Conservation (phyloP, 1,139 yeast species). For the Tardiomyces blankii region DNA sequence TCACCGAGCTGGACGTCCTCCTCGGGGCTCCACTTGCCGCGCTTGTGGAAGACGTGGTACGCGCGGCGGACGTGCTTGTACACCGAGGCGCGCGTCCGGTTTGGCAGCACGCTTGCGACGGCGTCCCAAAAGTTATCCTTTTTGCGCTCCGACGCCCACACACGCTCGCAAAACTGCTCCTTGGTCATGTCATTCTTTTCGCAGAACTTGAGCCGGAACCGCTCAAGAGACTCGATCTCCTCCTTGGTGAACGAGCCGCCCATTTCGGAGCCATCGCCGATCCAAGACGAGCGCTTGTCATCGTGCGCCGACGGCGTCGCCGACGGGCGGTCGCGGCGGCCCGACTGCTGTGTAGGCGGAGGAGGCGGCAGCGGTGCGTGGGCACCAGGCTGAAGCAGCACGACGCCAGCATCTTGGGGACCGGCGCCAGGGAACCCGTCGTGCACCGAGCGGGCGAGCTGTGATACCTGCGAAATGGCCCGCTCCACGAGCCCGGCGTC, state of each 20-base stretch:
- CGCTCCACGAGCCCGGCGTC: slow-evolving; percentile 10
- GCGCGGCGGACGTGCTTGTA: slow-evolving; percentile 87
- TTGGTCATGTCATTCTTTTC: slow-evolving; percentile 48
- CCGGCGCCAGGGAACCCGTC: slow-evolving; percentile 2
- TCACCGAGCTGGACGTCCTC: slow-evolving; percentile 61
- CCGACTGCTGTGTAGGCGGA: slow-evolving; percentile 2
- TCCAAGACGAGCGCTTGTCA: slow-evolving; percentile 11
- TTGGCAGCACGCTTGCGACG: slow-evolving; percentile 64
- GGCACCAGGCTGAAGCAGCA: neutral
- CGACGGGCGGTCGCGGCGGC: slow-evolving; percentile 1
- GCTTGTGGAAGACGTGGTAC: slow-evolving; percentile 72
- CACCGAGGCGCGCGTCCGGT: slow-evolving; percentile 75
- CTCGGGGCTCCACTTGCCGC: slow-evolving; percentile 82
- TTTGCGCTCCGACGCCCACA: slow-evolving; percentile 77
- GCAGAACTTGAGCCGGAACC: slow-evolving; percentile 60
- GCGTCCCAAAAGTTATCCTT: slow-evolving; percentile 88
- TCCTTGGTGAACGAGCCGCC: slow-evolving; percentile 46
- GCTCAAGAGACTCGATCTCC: slow-evolving; percentile 63
- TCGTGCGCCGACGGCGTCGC: neutral
- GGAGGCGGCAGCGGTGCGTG: neutral
- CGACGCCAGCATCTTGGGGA: neutral
- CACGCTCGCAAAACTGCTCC: slow-evolving; percentile 63
- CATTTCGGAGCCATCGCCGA: slow-evolving; percentile 19
- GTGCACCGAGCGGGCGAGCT: slow-evolving; percentile 14
- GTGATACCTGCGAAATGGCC: slow-evolving; percentile 19